Evolutionary conservation across 2,329 filamentous ascomycete genomes (phyloP).

Genomic region (Pestalotiopsis sp.): DNA sequence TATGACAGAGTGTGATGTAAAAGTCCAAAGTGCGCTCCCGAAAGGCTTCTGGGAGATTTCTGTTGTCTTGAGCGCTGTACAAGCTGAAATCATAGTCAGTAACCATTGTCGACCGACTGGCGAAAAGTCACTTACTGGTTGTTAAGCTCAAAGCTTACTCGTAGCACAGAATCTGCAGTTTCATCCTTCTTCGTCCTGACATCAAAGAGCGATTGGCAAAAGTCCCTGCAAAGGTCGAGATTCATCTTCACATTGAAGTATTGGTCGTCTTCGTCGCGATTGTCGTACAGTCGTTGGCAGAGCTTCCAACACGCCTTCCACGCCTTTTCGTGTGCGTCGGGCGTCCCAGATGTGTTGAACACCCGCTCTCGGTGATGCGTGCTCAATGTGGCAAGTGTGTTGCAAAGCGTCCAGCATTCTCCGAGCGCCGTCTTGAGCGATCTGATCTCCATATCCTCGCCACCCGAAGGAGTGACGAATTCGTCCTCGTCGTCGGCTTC

Average conservation of each 20-base stretch:
- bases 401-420: slow-evolving; percentile 94
- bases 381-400: slow-evolving; percentile 83
- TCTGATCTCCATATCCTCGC: slow-evolving; percentile 62
- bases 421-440: slow-evolving; percentile 77
- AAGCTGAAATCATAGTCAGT: slow-evolving; percentile 48
- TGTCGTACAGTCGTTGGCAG: slow-evolving; percentile 86
- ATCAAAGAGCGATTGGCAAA: slow-evolving; percentile 90
- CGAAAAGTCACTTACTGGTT: slow-evolving; percentile 65
- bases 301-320: slow-evolving; percentile 95
- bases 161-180: slow-evolving; percentile 78
- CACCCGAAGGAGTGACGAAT: slow-evolving; percentile 43
- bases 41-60: slow-evolving; percentile 81
- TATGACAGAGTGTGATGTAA: slow-evolving; percentile 90
- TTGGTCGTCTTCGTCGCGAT: slow-evolving; percentile 70
- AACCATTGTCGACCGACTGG: not conserved
- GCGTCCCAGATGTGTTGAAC: slow-evolving; percentile 73
- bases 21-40: slow-evolving; percentile 90
- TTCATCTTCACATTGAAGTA: slow-evolving; percentile 72
- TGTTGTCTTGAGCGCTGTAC: slow-evolving; percentile 84
- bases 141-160: slow-evolving; percentile 93
- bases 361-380: slow-evolving; percentile 80
- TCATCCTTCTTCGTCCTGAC: slow-evolving; percentile 79
- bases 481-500: slow-evolving; percentile 57
- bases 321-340: slow-evolving; percentile 80
- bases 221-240: slow-evolving; percentile 85